Evolutionary conservation across 257 asterid genomes (phyloP), one percentile per base, ranked within the genome.

Genomic region (Solanum microdontum): DNA sequence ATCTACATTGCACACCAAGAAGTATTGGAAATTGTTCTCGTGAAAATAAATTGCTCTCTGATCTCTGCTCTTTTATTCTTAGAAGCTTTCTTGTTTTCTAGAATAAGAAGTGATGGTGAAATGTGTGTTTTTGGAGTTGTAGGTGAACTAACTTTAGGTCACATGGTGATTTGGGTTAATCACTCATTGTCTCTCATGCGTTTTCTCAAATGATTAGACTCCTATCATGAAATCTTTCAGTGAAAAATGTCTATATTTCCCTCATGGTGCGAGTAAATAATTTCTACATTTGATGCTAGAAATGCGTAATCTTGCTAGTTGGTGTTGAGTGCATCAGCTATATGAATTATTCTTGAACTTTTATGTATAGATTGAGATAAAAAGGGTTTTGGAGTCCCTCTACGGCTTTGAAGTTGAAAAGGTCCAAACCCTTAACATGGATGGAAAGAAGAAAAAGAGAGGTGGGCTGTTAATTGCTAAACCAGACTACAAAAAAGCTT

Each of bases 361-460:
- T 58, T 8, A 60, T 69, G 76, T 69, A 69, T 69, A 28, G 98
- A 95, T 97, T 70, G 99, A 97, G 94, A 97, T 97, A 26, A 95
- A 93, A 92, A 94, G 96, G 94, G 98, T 95, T 28, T 88, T 97
- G 92, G 99, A 97, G 82, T 95, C 98, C 3, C 89, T 97, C 68
- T 95, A 97, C 89, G 98, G 99, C 21, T 95, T 95, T 91, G 96
- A 97, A 89, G 99, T 97, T 87, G 98, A 94, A 88, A 93, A 94
- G 85, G 99, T 97, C 34, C 90, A 91, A 66, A 97, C 98, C 28
- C 92, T 97, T 55, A 97, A 97, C 91, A 97, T 94, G 99, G 98
- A 93, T 6, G 99, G 99, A 2, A 97, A 97, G 93, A 97, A 93
- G 94, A 97, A 93, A 95, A 95, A 94, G 90, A 89, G 93, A 43